A percentile compares a stretch with the other conserved stretches of the same genome.
Conservation (phyloP, 1,284 basidiomycete genomes). For the Pseudozyma pruni region DNA sequence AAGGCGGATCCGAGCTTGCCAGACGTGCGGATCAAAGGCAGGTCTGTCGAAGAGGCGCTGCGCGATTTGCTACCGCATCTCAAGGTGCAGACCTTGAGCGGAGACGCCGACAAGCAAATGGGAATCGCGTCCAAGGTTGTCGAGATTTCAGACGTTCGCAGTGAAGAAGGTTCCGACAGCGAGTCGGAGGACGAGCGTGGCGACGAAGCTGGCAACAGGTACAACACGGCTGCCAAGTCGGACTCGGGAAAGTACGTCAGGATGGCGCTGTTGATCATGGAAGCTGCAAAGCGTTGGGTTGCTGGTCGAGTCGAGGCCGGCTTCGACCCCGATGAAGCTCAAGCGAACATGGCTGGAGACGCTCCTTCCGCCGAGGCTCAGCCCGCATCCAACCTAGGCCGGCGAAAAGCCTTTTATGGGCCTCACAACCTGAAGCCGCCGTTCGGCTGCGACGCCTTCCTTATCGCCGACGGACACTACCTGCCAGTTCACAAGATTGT, state of each 20-base stretch:
- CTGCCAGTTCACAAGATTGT: slow-evolving; percentile 78
- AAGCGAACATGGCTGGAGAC: not conserved
- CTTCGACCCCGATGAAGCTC: not conserved
- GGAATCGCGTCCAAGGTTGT: slow-evolving; percentile 52
- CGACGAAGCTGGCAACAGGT: not conserved
- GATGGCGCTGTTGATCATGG: slow-evolving; percentile 67
- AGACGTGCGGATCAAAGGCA: slow-evolving; percentile 75
- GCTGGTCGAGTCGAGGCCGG: slow-evolving; percentile 64
- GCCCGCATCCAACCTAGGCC: slow-evolving; percentile 1
- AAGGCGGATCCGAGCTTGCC: slow-evolving; percentile 78
- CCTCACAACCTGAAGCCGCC: slow-evolving; percentile 46
- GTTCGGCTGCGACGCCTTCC: slow-evolving; percentile 75
- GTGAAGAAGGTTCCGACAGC: slow-evolving; percentile 67
- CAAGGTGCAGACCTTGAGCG: slow-evolving; percentile 43
- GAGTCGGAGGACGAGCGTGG: slow-evolving; percentile 58
- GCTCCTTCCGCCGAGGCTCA: not conserved
- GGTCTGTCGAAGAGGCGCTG: slow-evolving; percentile 77
- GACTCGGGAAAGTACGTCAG: slow-evolving; percentile 30
- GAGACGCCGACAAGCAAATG: slow-evolving; percentile 32
- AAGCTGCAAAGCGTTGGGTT: slow-evolving; percentile 71
- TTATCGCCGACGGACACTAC: slow-evolving; percentile 69
- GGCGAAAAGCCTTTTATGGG: slow-evolving; percentile 39
- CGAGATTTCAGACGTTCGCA: slow-evolving; percentile 39
- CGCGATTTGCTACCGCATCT: slow-evolving; percentile 64
- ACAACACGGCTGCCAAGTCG: slow-evolving; percentile 3